A percentile compares a stretch with the other conserved stretches of the same genome.
These are phyloP conservation scores for Apiospora sp. DNA, from an alignment of 2,329 filamentous ascomycete species.

Conservation along the genomic window DNA sequence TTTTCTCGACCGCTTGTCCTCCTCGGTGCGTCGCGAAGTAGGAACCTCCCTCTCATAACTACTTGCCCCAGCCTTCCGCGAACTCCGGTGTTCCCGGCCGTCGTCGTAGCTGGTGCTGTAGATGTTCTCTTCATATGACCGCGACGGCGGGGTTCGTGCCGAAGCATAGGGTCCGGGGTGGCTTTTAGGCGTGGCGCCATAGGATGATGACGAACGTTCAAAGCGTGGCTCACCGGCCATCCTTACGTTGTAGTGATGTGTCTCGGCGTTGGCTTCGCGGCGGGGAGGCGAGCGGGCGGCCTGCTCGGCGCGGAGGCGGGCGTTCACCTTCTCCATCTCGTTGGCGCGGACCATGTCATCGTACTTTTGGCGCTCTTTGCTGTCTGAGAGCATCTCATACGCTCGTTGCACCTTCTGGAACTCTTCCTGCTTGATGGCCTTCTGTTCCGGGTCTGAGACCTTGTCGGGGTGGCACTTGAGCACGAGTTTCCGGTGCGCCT, in stretches of 20 bases:
- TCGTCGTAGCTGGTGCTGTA: constrained; percentile 26
- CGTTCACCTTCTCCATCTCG: constrained; percentile 53
- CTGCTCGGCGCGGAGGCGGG: constrained; percentile 28
- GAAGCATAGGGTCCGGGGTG: constrained; percentile 10
- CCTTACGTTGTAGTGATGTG: constrained; percentile 26
- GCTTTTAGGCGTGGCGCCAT: constrained; percentile 17
- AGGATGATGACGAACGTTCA: background rate
- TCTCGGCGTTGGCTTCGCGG: constrained; percentile 17
- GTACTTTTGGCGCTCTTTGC: constrained; percentile 75
- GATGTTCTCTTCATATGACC: constrained; percentile 26
- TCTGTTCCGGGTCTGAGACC: constrained; percentile 78
- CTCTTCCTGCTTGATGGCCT: constrained; percentile 81
- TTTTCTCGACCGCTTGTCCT: constrained; percentile 45
- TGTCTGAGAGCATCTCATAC: constrained; percentile 88
- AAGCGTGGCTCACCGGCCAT: background rate
- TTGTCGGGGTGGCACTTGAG: constrained; percentile 93
- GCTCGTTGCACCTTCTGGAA: constrained; percentile 94
- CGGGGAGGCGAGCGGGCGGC: constrained; percentile 26
- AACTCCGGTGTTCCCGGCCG: constrained; percentile 32
- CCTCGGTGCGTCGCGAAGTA: constrained; percentile 45
- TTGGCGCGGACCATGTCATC: constrained; percentile 71
- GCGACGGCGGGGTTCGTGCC: constrained; percentile 24
- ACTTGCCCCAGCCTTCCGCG: constrained; percentile 31
- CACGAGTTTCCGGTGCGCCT: constrained; percentile 84
- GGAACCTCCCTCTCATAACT: constrained; percentile 48